A percentile compares a stretch with the other conserved stretches of the same genome.
phyloP scores from a whole-genome alignment of 495 filamentous ascomycete genomes.

The Hyaloscypha finlandica region DNA sequence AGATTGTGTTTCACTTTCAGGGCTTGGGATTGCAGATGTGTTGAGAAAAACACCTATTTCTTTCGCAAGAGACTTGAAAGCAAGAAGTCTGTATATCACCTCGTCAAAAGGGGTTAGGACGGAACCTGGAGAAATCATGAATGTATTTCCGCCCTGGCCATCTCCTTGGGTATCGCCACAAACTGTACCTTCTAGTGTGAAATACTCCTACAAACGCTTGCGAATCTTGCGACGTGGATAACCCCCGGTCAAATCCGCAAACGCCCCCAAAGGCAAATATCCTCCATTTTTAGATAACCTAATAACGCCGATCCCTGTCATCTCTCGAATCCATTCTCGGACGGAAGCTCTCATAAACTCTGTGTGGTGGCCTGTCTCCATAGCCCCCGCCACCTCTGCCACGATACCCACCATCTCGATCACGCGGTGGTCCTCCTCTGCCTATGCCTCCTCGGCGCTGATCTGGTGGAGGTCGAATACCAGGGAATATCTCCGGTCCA shows the following conservation, averaged over 20 bases:
- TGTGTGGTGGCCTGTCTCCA: slow-evolving; percentile 2
- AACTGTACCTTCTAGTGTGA: not conserved
- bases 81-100: not conserved
- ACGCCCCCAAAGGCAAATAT: not conserved
- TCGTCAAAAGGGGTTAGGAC: not conserved
- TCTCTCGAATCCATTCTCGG: slow-evolving; percentile 4
- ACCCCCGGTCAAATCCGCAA: not conserved
- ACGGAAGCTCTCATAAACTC: slow-evolving; percentile 20
- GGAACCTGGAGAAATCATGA: not conserved
- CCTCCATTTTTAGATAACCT: not conserved
- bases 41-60: too few species aligned
- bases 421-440: slow-evolving; percentile 12
- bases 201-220: slow-evolving; percentile 1
- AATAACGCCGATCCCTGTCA: slow-evolving; percentile 1
- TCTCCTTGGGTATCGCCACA: slow-evolving; percentile 17
- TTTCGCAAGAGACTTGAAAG: not conserved
- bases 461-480: slow-evolving; percentile 49
- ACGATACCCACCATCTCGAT: slow-evolving; percentile 21
- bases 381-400: slow-evolving; percentile 17
- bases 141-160: not conserved
- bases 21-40: not conserved
- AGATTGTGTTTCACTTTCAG: not conserved
- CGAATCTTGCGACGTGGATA: not conserved
- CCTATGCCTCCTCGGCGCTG: slow-evolving; percentile 7
- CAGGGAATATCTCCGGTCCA: slow-evolving; percentile 68